Conservation (phyloP, 192 early-diverging fungal genomes). For the Podila verticillata region DNA sequence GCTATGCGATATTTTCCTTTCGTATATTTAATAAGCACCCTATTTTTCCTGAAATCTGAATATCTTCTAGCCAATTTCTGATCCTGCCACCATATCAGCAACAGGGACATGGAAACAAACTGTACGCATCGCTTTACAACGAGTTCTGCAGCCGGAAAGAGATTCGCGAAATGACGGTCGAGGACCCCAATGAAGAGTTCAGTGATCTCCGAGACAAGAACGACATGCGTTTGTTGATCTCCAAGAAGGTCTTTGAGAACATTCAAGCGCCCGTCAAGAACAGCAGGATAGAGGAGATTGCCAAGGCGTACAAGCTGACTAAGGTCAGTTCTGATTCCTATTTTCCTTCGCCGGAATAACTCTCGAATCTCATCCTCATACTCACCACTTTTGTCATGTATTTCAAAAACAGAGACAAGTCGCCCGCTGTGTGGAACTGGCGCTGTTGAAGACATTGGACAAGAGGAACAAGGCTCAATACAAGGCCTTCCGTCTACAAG, state of each 20-base stretch:
- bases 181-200: conserved; percentile 94
- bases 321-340: conserved; percentile 56
- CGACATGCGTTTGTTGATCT: conserved; percentile 75
- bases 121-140: conserved; percentile 74
- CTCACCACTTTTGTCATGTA: not conserved
- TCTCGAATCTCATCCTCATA: not conserved
- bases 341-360: not conserved
- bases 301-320: conserved; percentile 77
- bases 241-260: conserved; percentile 65
- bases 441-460: conserved; percentile 69
- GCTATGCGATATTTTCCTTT: not conserved
- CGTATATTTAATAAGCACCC: not conserved
- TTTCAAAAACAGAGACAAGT: conserved; percentile 74
- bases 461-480: conserved; percentile 57
- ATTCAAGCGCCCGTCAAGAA: conserved; percentile 68
- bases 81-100: conserved; percentile 91
- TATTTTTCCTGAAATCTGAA: not conserved
- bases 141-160: conserved; percentile 55
- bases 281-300: conserved; percentile 58
- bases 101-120: conserved; percentile 80
- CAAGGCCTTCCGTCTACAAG: conserved; percentile 75
- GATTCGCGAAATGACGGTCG: conserved; percentile 78
- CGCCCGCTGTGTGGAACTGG: conserved; percentile 85
- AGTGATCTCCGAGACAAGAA: conserved; percentile 86
- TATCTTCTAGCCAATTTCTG: conserved; percentile 82